A percentile compares a stretch with the other conserved stretches of the same genome.
phyloP scores from a whole-genome alignment of 345 rosid species.

The Syzygium aromaticum region DNA sequence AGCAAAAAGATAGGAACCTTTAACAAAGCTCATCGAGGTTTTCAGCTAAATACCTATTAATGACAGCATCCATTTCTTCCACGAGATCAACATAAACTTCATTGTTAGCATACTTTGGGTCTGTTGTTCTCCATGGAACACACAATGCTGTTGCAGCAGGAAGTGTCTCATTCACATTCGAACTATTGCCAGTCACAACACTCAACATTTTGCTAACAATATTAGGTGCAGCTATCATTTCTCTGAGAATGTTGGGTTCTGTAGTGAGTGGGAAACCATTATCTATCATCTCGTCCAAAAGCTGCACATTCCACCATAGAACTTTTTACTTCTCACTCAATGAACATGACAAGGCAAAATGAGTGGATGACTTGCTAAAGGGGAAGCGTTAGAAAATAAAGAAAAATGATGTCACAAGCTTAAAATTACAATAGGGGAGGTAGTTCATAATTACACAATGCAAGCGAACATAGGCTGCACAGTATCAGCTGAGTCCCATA shows the following conservation, averaged over 20 bases:
- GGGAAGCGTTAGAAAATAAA: neutral
- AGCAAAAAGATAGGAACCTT: neutral
- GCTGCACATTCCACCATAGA: conserved; percentile 33
- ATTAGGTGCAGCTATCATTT: conserved; percentile 95
- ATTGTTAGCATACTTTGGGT: conserved; percentile 73
- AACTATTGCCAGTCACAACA: conserved; percentile 87
- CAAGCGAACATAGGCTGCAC: neutral
- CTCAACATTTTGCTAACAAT: conserved; percentile 86
- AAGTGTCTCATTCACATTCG: conserved; percentile 73
- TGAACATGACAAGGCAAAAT: neutral
- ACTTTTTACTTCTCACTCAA: neutral
- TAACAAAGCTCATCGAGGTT: neutral
- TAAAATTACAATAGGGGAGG: neutral
- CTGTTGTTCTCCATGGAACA: conserved; percentile 91
- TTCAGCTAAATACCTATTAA: conserved; percentile 47
- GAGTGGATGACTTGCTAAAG: neutral
- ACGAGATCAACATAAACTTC: conserved; percentile 91
- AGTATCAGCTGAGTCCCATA: neutral
- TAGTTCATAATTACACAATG: neutral
- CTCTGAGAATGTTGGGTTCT: conserved; percentile 80
- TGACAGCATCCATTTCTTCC: conserved; percentile 89
- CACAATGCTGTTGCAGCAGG: conserved; percentile 83
- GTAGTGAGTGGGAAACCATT: conserved; percentile 97
- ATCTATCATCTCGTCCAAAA: conserved; percentile 97
- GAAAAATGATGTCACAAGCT: neutral